Evolutionary conservation across 306 rosid genomes (phyloP), one percentile per base, ranked within the genome.

Genomic region (Quercus mongolica): DNA sequence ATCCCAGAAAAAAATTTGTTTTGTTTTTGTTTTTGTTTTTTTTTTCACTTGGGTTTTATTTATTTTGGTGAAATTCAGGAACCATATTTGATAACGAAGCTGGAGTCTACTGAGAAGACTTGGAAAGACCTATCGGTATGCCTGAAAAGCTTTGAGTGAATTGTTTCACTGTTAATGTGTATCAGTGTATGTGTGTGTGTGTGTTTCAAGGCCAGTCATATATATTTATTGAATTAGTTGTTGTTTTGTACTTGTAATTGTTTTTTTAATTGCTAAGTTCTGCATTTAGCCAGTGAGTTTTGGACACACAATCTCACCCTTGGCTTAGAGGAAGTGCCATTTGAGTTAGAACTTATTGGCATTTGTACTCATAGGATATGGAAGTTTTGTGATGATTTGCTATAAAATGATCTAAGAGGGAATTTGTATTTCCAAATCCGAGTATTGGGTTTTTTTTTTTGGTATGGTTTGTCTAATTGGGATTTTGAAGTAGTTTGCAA

Each of bases 81-180:
- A 81, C 99, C 99, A 38, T 88, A 90, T 88, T 78, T 95, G 81
- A 89, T 93, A 70, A 81, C 86, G 65, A 95, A 95, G 89, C 92
- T 95, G 61, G 94, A 95, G 17, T 95, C 99, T 14, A 96, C 99
- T 0, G 94, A 93, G 93, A 95, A 93, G 73, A 95, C 97, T 3
- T 95, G 99, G 99, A 89, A 89, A 80, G 99, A 95, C 6, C 84
- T 95, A 85, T 93, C 98, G 91, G 99, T 95, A 87, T 79, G 78
- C 38, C 18, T 3, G 23, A 38, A 58, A 69, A 58, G 25, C 56
- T 64, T 76, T 38, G 64, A 51, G 56, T 56, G 44, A 55, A 55
- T 74, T 31, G 26, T 67, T 80, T 51, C 73, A 11, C 58, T n/a
- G 41, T n/a, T 12, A n/a, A 9, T 13, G 44, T 30, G 70, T 56